Conservation (phyloP, 1,284 basidiomycete genomes). For the Polyporus tsugae region DNA sequence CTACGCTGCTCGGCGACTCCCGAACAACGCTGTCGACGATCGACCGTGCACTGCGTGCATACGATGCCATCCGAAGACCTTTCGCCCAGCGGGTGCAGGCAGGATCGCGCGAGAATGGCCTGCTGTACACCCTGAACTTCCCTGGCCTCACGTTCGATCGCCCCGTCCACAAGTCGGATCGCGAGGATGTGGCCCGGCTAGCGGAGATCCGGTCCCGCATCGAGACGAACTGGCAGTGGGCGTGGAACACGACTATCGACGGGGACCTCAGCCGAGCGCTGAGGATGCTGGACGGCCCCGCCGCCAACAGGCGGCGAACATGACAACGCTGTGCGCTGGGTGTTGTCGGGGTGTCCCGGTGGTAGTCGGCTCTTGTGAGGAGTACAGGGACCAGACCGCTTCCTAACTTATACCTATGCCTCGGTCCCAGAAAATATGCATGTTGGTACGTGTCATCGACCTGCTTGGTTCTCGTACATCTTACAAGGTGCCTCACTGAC, state of each 20-base stretch:
- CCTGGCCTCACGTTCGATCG: slow-evolving; percentile 38
- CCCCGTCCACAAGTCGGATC: slow-evolving; percentile 5
- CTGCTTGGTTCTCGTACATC: background rate
- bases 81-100: slow-evolving; percentile 45
- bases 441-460: background rate
- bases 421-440: background rate
- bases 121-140: slow-evolving; percentile 45
- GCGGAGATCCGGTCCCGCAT: slow-evolving; percentile 37
- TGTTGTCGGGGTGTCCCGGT: too few species aligned
- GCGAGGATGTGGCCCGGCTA: slow-evolving; percentile 35
- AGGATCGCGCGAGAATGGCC: slow-evolving; percentile 42
- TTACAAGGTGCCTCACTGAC: background rate
- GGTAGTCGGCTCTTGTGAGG: background rate
- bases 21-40: slow-evolving; percentile 46
- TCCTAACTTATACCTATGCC: background rate
- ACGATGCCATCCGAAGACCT: slow-evolving; percentile 53
- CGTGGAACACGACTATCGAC: slow-evolving; percentile 48
- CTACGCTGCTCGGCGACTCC: slow-evolving; percentile 53
- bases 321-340: background rate
- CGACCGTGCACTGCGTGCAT: slow-evolving; percentile 47
- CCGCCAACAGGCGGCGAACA: too few species aligned
- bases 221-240: slow-evolving; percentile 49
- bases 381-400: background rate
- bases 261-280: slow-evolving; percentile 41
- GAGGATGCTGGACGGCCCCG: slow-evolving; percentile 35